Percentiles rank a stretch among this genome's conserved stretches.
These are phyloP conservation scores for Kwoniella shandongensis DNA, from an alignment of 768 basidiomycete species.

Conservation along the genomic window DNA sequence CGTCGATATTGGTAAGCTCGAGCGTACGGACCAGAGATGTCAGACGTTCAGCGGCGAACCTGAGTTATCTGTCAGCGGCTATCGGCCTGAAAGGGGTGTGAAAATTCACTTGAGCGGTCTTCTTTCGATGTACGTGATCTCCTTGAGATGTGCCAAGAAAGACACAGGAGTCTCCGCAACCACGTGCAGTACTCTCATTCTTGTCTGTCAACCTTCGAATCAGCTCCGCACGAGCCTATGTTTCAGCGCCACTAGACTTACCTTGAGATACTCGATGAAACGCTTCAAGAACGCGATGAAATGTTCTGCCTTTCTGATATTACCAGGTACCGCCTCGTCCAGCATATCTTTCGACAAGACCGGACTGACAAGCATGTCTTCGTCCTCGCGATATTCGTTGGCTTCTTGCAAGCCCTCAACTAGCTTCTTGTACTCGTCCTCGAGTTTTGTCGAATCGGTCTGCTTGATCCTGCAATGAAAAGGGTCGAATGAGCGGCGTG, in stretches of 20 bases:
- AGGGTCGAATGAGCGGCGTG: neutral
- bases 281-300: slow-evolving; percentile 97
- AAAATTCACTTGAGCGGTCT: slow-evolving; percentile 75
- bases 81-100: neutral
- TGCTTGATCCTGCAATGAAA: slow-evolving; percentile 71
- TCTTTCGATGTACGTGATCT: slow-evolving; percentile 96
- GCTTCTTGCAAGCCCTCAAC: slow-evolving; percentile 90
- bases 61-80: slow-evolving; percentile 48
- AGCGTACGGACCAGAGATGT: slow-evolving; percentile 91
- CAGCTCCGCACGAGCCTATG: neutral
- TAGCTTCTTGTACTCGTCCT: slow-evolving; percentile 92
- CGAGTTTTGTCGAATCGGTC: slow-evolving; percentile 88
- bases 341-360: slow-evolving; percentile 92
- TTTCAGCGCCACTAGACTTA: slow-evolving; percentile 42
- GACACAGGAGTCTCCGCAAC: slow-evolving; percentile 97
- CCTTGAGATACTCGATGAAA: slow-evolving; percentile 98
- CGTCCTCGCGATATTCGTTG: slow-evolving; percentile 61
- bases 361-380: slow-evolving; percentile 85
- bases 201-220: slow-evolving; percentile 62
- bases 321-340: slow-evolving; percentile 93
- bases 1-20: slow-evolving; percentile 84
- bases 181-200: slow-evolving; percentile 98
- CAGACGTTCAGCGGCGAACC: slow-evolving; percentile 93
- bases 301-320: slow-evolving; percentile 97
- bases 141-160: slow-evolving; percentile 95